Conservation (phyloP, 768 basidiomycete species). For the Phlebiopsis gigantea region DNA sequence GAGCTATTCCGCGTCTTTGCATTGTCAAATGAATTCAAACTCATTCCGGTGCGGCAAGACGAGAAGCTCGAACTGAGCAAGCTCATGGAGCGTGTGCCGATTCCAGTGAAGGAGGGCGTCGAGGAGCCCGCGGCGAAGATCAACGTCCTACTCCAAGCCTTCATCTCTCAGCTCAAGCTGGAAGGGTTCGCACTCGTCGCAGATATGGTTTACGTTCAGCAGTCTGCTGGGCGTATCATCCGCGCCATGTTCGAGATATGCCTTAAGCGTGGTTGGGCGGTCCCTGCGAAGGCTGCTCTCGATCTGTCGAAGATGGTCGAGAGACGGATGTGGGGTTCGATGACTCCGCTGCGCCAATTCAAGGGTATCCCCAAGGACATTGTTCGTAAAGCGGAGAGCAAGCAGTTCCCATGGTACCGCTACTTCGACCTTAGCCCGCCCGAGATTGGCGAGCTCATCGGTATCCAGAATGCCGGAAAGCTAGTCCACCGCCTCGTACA, state of each 20-base stretch:
- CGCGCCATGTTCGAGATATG: constrained; percentile 98
- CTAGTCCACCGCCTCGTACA: constrained; percentile 92
- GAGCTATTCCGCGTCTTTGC: constrained; percentile 97
- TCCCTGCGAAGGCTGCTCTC: constrained; percentile 85
- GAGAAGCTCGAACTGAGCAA: constrained; percentile 90
- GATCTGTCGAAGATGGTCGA: constrained; percentile 97
- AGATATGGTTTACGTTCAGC: constrained; percentile 95
- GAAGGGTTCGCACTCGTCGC: constrained; percentile 88
- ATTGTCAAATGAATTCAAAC: constrained; percentile 91
- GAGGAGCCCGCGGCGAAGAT: constrained; percentile 98
- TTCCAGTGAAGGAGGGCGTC: constrained; percentile 94
- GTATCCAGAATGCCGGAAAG: constrained; percentile 88
- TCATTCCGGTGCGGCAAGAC: constrained; percentile 82
- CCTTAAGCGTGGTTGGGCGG: constrained; percentile 96
- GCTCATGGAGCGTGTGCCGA: constrained; percentile 89
- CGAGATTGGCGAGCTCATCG: constrained; percentile 93
- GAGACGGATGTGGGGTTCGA: constrained; percentile 91
- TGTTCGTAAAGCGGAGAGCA: constrained; percentile 87
- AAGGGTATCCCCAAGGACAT: constrained; percentile 84
- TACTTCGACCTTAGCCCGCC: constrained; percentile 92
- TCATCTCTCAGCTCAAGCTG: constrained; percentile 89
- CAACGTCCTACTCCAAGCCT: constrained; percentile 92
- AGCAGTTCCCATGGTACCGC: constrained; percentile 98
- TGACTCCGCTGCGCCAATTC: constrained; percentile 97
- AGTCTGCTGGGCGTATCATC: constrained; percentile 93